Evolutionary conservation across 129 eudicot species (phyloP).

Genomic region (Artemisia annua): DNA sequence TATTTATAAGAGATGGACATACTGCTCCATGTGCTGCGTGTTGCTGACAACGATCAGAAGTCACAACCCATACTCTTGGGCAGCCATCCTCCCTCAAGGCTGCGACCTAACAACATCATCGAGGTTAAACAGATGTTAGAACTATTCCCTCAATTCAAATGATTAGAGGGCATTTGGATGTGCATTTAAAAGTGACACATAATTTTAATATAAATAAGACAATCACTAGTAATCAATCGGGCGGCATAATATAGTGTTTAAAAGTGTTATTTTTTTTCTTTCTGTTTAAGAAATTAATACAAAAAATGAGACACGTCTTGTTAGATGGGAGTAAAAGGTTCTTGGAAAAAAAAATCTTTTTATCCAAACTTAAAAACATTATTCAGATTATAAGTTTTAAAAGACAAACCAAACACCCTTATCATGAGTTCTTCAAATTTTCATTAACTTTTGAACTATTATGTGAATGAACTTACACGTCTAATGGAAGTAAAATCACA

Average conservation of each 20-base stretch:
- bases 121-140: background rate
- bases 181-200: too few species aligned
- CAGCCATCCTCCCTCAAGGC: slow-evolving; percentile 89
- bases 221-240: too few species aligned
- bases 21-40: slow-evolving; percentile 79
- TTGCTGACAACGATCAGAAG: slow-evolving; percentile 81
- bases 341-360: too few species aligned
- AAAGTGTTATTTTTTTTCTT: too few species aligned
- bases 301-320: too few species aligned
- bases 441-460: background rate
- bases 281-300: too few species aligned
- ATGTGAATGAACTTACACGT: slow-evolving; percentile 3
- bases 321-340: too few species aligned
- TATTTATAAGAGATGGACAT: slow-evolving; percentile 30
- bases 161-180: background rate
- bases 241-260: too few species aligned
- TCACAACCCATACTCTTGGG: slow-evolving; percentile 86
- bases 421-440: background rate
- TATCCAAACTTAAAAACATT: too few species aligned
- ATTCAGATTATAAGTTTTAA: too few species aligned
- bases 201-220: too few species aligned
- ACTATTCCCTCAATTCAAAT: background rate
- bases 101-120: slow-evolving; percentile 51
- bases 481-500: slow-evolving; percentile 9
- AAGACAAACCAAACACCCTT: background rate